These are phyloP conservation scores for Jasminum sambac DNA, from an alignment of 257 asterid genomes.

Conservation along the genomic window DNA sequence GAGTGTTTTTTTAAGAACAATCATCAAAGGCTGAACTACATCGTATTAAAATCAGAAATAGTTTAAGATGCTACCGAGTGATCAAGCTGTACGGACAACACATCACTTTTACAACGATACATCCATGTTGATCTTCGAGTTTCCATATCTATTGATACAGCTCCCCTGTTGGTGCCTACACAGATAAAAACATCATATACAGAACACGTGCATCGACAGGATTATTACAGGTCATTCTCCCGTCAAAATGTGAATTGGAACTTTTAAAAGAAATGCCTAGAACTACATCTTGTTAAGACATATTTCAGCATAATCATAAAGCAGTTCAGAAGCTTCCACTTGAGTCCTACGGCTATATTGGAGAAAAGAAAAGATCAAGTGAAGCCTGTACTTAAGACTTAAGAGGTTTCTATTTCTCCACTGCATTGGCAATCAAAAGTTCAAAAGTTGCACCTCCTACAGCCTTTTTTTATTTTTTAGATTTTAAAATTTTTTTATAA, in stretches of 20 bases:
- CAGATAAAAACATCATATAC: slow-evolving; percentile 23
- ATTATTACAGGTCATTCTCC: slow-evolving; percentile 5
- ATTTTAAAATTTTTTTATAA: neutral
- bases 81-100: slow-evolving; percentile 58
- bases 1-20: neutral
- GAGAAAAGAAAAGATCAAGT: slow-evolving; percentile 7
- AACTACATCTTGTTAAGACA: neutral
- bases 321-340: neutral
- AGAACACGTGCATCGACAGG: slow-evolving; percentile 9
- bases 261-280: slow-evolving; percentile 14
- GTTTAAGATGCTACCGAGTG: slow-evolving; percentile 48
- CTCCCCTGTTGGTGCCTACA: slow-evolving; percentile 85
- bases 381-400: neutral
- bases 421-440: slow-evolving; percentile 17
- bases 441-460: slow-evolving; percentile 1
- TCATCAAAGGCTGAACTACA: slow-evolving; percentile 8
- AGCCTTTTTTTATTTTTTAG: neutral
- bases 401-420: slow-evolving; percentile 6
- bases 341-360: neutral
- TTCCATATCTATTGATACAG: slow-evolving; percentile 60
- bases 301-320: slow-evolving; percentile 14
- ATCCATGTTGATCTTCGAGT: slow-evolving; percentile 53
- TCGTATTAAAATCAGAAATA: slow-evolving; percentile 12
- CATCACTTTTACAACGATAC: slow-evolving; percentile 77
- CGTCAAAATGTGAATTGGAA: slow-evolving; percentile 10